Percentiles rank a stretch among this genome's conserved stretches.
phyloP scores from a whole-genome alignment of 192 early-diverging fungal species.

The Kickxella alabastrina region DNA sequence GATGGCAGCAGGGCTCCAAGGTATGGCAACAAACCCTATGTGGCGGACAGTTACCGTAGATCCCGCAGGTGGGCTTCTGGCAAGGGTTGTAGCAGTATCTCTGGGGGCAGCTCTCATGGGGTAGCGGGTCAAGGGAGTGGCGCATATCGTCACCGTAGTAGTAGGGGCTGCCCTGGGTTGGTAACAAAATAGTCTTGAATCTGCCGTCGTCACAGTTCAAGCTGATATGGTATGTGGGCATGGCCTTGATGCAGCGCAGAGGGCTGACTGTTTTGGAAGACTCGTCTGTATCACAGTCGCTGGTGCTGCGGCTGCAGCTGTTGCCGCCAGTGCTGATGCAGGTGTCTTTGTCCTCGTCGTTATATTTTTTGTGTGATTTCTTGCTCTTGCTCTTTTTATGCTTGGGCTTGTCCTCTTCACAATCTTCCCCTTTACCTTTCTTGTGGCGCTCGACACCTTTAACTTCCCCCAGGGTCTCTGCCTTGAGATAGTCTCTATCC shows the following conservation, averaged over 20 bases:
- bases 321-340: too few species aligned
- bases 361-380: too few species aligned
- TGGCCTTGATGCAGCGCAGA: too few species aligned
- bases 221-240: slow-evolving; percentile 42
- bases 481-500: slow-evolving; percentile 2
- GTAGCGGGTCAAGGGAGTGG: slow-evolving; percentile 13
- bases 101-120: slow-evolving; percentile 13
- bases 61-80: slow-evolving; percentile 24
- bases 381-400: slow-evolving; percentile 7
- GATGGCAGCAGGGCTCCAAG: slow-evolving; percentile 9
- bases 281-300: too few species aligned
- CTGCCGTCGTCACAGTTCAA: slow-evolving; percentile 17
- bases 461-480: too few species aligned
- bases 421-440: background rate
- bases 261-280: too few species aligned
- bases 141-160: slow-evolving; percentile 20
- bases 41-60: slow-evolving; percentile 11
- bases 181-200: slow-evolving; percentile 43
- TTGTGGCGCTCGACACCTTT: background rate
- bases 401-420: background rate
- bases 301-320: too few species aligned
- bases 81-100: slow-evolving; percentile 35
- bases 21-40: slow-evolving; percentile 17
- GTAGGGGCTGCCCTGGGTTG: slow-evolving; percentile 32
- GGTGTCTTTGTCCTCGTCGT: too few species aligned